Percentiles rank a stretch among this genome's conserved stretches.
phyloP scores from a whole-genome alignment of 1,139 yeast genomes.

The Geotrichum cucujoidarum region DNA sequence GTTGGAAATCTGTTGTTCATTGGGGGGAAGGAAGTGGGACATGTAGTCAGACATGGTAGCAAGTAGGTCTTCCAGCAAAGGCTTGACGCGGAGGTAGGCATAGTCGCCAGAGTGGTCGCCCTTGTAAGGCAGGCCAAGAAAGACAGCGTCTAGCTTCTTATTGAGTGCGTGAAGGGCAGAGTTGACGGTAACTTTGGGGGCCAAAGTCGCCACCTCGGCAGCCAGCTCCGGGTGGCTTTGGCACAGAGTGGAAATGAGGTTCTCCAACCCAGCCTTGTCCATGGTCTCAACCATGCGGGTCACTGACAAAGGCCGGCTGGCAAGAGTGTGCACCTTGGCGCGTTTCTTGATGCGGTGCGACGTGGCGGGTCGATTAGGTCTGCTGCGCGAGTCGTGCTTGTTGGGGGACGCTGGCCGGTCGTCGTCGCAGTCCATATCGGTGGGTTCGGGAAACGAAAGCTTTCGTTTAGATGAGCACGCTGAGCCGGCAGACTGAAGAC shows the following conservation, averaged over 20 bases:
- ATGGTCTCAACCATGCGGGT: slow-evolving; percentile 62
- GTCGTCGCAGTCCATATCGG: slow-evolving; percentile 2
- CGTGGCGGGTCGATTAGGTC: background rate
- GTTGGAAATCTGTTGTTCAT: slow-evolving; percentile 51
- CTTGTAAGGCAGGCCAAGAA: slow-evolving; percentile 61
- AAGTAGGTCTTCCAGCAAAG: slow-evolving; percentile 67
- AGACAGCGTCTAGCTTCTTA: slow-evolving; percentile 45
- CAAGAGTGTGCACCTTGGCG: slow-evolving; percentile 15
- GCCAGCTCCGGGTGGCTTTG: slow-evolving; percentile 59
- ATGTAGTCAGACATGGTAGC: slow-evolving; percentile 76
- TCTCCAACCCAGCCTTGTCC: slow-evolving; percentile 52
- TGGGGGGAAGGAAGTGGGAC: slow-evolving; percentile 73
- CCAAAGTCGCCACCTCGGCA: slow-evolving; percentile 46
- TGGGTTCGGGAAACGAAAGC: background rate
- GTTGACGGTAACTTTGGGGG: slow-evolving; percentile 56
- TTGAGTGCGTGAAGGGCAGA: slow-evolving; percentile 50
- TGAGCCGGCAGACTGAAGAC: background rate
- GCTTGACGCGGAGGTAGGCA: slow-evolving; percentile 78
- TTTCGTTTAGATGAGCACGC: slow-evolving; percentile 1
- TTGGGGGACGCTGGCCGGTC: background rate
- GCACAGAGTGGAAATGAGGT: slow-evolving; percentile 50
- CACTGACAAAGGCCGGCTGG: slow-evolving; percentile 48
- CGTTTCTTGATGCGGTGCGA: slow-evolving; percentile 2
- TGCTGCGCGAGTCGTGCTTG: background rate
- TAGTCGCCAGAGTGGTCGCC: slow-evolving; percentile 75